Evolutionary conservation across 345 rosid genomes (phyloP).

Genomic region (Limnanthes douglasii): DNA sequence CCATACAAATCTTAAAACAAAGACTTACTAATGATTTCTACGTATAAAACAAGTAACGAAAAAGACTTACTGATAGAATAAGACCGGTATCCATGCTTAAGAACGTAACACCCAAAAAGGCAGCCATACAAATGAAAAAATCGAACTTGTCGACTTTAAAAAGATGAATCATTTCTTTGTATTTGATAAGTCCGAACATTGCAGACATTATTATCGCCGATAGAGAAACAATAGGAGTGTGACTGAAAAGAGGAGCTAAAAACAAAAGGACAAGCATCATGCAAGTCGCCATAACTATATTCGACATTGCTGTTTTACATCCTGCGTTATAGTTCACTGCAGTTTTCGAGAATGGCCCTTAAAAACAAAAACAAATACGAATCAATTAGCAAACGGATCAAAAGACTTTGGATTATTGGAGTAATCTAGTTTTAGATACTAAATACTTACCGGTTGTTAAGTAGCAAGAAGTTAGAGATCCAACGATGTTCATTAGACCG

Average conservation of each 20-base stretch:
- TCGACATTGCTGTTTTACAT: conserved; percentile 19
- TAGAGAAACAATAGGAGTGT: conserved; percentile 19
- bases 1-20: neutral
- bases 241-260: conserved; percentile 24
- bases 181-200: conserved; percentile 22
- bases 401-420: neutral
- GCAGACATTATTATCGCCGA: conserved; percentile 27
- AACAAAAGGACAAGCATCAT: conserved; percentile 23
- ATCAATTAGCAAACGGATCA: neutral
- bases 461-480: conserved; percentile 29
- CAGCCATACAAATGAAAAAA: conserved; percentile 17
- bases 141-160: conserved; percentile 37
- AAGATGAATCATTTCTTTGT: conserved; percentile 10
- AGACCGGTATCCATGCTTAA: conserved; percentile 25
- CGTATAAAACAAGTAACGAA: neutral
- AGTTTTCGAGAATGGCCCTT: conserved; percentile 26
- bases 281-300: conserved; percentile 22
- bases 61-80: conserved; percentile 16
- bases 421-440: too few relatives aligned
- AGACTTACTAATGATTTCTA: neutral
- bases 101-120: conserved; percentile 29
- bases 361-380: neutral
- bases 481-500: conserved; percentile 27
- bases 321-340: conserved; percentile 32
- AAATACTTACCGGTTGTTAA: conserved; percentile 17